Evolutionary conservation across 2,329 filamentous ascomycete species (phyloP), one percentile per base, ranked within the genome.

Genomic region (Epichloe gansuensis): DNA sequence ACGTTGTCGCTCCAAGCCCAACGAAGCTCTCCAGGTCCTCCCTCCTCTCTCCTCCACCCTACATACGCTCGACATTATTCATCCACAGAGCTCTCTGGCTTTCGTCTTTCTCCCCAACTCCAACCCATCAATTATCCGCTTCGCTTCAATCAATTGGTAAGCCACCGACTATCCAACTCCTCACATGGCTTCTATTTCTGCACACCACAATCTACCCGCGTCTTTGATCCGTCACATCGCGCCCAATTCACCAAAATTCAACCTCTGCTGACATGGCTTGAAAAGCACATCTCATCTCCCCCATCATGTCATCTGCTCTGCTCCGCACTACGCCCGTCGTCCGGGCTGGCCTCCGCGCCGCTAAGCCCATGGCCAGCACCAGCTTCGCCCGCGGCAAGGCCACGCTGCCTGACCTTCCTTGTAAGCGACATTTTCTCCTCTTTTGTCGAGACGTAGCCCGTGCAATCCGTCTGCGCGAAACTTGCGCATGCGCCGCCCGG

Each of bases 381-480:
- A 85, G 79, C 66, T 94, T 94, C 64, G 78, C 84, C 61, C 84
- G 89, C 63, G 82, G 81, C 72, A 96, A 96, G 77, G 91, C 87
- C 50, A 95, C 90, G 42, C 85, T 98, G 42, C 93, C 93, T 57
- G 90, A 96, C 64, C 83, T 97, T n/a, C 60, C 71, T 27, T 79
- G 76, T 78, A 63, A 62, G 74, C 50, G 25, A 23, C 8, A 15
- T 36, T 11, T 41, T 36, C 35, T n/a, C 17, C 25, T 23, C 36
- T 17, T 11, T 21, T 5, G 27, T 25, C 15, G 15, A 27, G n/a
- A 9, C 15, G 31, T 31, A 31, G 31, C 31, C 39, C 8, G 39
- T 43, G 41, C 41, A 7, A 1, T 31, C 9, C 31, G 31, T 43
- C 21, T 4, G 41, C 40, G 4, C 41, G 21, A 43, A 23, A 43